Percentiles rank a stretch among this genome's conserved stretches.
Evolutionary conservation across 2,329 filamentous ascomycete genomes (phyloP).

Genomic region (Ilyonectria destructans): DNA sequence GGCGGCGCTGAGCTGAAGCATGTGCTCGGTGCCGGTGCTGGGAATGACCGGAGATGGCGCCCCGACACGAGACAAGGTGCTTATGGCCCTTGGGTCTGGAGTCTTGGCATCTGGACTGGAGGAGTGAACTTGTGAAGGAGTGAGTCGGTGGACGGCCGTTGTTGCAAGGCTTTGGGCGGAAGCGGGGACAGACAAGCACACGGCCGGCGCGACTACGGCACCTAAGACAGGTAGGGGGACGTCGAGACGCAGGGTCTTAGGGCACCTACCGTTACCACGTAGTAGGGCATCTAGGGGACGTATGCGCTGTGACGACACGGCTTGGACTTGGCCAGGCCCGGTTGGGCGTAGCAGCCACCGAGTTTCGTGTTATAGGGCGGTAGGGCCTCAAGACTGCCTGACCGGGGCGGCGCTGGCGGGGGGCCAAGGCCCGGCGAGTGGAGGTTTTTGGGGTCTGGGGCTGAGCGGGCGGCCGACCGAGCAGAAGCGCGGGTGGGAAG

Average conservation of each 20-base stretch:
- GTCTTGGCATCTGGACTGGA: constrained; percentile 15
- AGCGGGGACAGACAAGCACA: constrained; percentile 15
- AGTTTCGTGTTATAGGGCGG: constrained; percentile 30
- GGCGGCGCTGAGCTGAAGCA: not conserved
- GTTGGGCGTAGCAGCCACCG: constrained; percentile 20
- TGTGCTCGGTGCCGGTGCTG: not conserved
- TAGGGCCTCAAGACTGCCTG: constrained; percentile 16
- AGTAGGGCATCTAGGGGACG: not conserved
- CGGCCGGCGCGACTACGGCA: constrained; percentile 7
- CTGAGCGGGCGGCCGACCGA: constrained; percentile 42
- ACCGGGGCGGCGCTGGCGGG: not conserved
- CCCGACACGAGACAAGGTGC: constrained; percentile 25
- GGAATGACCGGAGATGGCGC: not conserved
- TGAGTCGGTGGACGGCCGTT: not conserved
- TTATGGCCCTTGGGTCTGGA: constrained; percentile 5
- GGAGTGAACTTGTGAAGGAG: not conserved
- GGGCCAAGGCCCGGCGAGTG: not conserved
- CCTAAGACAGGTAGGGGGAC: not conserved
- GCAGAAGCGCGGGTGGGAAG: constrained; percentile 42
- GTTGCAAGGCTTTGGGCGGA: constrained; percentile 13
- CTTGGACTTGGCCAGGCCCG: constrained; percentile 16
- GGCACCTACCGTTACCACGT: not conserved
- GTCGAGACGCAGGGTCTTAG: not conserved
- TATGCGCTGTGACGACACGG: constrained; percentile 7
- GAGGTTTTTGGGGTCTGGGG: constrained; percentile 20